Conservation (phyloP, 768 basidiomycete species). For the Hypholoma fasciculare region DNA sequence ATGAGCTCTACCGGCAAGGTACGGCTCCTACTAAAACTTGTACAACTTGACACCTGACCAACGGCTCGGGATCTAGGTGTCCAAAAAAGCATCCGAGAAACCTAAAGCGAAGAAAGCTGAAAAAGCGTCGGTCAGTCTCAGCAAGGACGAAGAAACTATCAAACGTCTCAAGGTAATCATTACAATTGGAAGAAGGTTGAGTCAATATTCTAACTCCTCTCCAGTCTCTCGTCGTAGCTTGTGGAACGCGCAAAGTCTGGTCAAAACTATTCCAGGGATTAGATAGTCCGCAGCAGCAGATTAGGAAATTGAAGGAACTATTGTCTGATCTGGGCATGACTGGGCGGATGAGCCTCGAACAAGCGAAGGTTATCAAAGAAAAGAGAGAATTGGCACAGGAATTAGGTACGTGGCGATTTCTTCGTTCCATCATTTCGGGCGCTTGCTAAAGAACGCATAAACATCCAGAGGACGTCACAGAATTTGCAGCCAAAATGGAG, state of each 20-base stretch:
- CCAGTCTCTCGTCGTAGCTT: constrained; percentile 71
- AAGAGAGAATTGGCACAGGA: constrained; percentile 78
- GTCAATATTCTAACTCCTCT: neutral
- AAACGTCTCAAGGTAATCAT: constrained; percentile 69
- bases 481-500: constrained; percentile 58
- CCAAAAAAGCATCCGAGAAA: constrained; percentile 20
- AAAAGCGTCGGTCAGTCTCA: constrained; percentile 30
- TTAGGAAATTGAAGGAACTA: constrained; percentile 62
- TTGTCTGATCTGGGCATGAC: constrained; percentile 79
- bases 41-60: neutral
- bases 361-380: constrained; percentile 74
- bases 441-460: neutral
- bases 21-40: neutral
- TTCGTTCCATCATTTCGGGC: neutral
- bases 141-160: constrained; percentile 73
- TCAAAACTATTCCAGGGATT: constrained; percentile 66
- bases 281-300: constrained; percentile 59
- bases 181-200: neutral
- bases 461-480: constrained; percentile 68
- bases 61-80: neutral
- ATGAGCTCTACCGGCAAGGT: constrained; percentile 32
- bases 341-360: constrained; percentile 73
- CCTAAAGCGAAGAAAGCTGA: constrained; percentile 30
- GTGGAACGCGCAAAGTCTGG: constrained; percentile 80
- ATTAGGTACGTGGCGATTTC: constrained; percentile 51